Evolutionary conservation across 495 filamentous ascomycete species (phyloP).

Genomic region (Tuber indicum): DNA sequence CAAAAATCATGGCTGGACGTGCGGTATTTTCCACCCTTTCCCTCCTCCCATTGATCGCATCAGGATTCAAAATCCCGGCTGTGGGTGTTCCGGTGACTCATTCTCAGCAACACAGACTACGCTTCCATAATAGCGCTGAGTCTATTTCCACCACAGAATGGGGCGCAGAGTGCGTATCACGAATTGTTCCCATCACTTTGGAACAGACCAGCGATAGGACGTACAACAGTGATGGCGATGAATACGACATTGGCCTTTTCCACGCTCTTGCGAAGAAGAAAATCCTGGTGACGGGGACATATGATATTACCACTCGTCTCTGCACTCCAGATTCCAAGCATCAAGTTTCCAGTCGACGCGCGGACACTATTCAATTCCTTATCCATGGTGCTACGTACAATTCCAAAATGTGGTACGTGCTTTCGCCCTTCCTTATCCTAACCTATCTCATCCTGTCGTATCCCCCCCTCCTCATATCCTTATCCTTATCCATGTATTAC

Average conservation of each 20-base stretch:
- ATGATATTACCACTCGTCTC: slow-evolving; percentile 12
- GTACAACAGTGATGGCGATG: background rate
- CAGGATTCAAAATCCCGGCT: background rate
- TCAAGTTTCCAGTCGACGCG: slow-evolving; percentile 10
- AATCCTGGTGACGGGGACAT: slow-evolving; percentile 13
- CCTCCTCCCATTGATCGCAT: slow-evolving; percentile 3
- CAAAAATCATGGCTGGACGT: background rate
- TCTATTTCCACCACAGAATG: background rate
- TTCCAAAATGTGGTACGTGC: slow-evolving; percentile 28
- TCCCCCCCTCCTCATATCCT: background rate
- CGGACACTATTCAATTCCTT: slow-evolving; percentile 33
- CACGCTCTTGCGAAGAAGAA: slow-evolving; percentile 13
- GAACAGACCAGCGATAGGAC: slow-evolving; percentile 17
- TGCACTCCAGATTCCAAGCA: background rate
- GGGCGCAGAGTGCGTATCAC: slow-evolving; percentile 18
- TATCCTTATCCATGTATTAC: slow-evolving; percentile 7
- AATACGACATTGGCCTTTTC: slow-evolving; percentile 13
- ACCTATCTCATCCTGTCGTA: background rate
- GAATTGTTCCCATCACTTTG: slow-evolving; percentile 6
- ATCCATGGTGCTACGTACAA: slow-evolving; percentile 29
- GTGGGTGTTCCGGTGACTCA: background rate
- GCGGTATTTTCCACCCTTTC: slow-evolving; percentile 8
- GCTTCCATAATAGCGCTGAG: background rate
- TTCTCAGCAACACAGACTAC: slow-evolving; percentile 1
- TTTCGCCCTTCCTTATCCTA: slow-evolving; percentile 1